Conservation (phyloP, 805 yeast genomes). For the Yarrowia sp. region DNA sequence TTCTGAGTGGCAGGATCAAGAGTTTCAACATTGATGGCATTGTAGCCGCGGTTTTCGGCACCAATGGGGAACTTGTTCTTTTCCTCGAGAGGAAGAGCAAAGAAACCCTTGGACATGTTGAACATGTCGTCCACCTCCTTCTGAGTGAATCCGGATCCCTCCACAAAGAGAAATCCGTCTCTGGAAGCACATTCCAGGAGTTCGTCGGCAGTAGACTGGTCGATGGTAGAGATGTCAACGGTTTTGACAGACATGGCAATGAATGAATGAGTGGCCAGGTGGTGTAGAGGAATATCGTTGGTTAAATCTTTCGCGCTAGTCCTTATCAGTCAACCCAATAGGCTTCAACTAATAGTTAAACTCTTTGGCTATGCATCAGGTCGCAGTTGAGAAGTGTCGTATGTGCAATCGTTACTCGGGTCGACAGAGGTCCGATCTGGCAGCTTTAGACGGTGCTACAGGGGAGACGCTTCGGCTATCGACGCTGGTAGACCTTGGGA, state of each 20-base stretch:
- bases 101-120: constrained; percentile 58
- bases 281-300: too few relatives aligned
- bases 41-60: constrained; percentile 66
- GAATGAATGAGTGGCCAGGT: too few relatives aligned
- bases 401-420: constrained; percentile 24
- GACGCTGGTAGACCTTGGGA: too few relatives aligned
- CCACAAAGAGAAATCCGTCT: constrained; percentile 70
- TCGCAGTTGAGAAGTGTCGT: constrained; percentile 5
- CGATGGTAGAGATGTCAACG: constrained; percentile 60
- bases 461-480: too few relatives aligned
- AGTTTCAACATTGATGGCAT: constrained; percentile 62
- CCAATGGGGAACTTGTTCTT: constrained; percentile 62
- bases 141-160: constrained; percentile 69
- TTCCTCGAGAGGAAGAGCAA: constrained; percentile 58
- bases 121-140: constrained; percentile 62
- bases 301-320: not conserved
- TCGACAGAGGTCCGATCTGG: not conserved
- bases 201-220: constrained; percentile 56
- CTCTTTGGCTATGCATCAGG: not conserved
- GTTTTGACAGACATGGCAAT: constrained; percentile 42
- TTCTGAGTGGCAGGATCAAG: constrained; percentile 51
- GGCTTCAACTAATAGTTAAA: constrained; percentile 18
- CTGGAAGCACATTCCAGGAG: constrained; percentile 65
- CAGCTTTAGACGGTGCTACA: not conserved
- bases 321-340: constrained; percentile 18